Base-by-base conservation (phyloP, 2,329 filamentous ascomycete species). In the Phyllosticta citrichinensis region DNA sequence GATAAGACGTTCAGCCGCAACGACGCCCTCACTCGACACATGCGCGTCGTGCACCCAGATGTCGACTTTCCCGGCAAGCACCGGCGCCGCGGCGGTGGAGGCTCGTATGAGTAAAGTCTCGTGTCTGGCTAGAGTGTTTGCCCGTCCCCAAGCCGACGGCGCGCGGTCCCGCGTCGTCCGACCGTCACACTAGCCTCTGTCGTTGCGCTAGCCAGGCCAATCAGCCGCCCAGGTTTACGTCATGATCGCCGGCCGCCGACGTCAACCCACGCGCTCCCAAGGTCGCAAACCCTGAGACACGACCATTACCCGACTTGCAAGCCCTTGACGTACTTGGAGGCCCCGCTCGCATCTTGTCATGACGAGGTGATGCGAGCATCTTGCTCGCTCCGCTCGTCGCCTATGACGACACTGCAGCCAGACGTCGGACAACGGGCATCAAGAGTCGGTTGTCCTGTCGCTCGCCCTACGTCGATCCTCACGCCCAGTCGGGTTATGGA, bases 1-100 rank as follows among this genome's bases (percentile, higher is more conserved):
- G 93, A 97, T 70, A 97, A 97, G 81, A 95, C 91, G 0, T 99
- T 99, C 71, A 96, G 91, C 67, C 86, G 94, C 62, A 94, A 93
- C 65, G 94, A 99, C 77, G 94, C 94, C 1, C 80, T 97, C 55
- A 97, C 93, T 14, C 81, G 94, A 63, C 94, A 99, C 72, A 95
- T 96, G 81, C 86, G 91, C 40, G 92, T 97, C 56, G 93, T 95
- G 65, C 93, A 97, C 73, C 92, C 93, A 0, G 90, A 96, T 64
- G 82, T 93, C 61, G 88, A 92, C 64, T 87, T 89, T 67, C 86
- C 87, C n/a, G 87, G 89, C 67, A 87, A 87, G 75, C 74, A 79
- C 64, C 73, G 76, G 52, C 68, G 73, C 54, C 73, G 76, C 55
- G 73, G 75, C 56, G 73, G 73, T 19, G 71, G 58, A 25, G 55